Evolutionary conservation across 768 basidiomycete species (phyloP), one percentile per base, ranked within the genome.

Genomic region (Agaricus subrufescens): DNA sequence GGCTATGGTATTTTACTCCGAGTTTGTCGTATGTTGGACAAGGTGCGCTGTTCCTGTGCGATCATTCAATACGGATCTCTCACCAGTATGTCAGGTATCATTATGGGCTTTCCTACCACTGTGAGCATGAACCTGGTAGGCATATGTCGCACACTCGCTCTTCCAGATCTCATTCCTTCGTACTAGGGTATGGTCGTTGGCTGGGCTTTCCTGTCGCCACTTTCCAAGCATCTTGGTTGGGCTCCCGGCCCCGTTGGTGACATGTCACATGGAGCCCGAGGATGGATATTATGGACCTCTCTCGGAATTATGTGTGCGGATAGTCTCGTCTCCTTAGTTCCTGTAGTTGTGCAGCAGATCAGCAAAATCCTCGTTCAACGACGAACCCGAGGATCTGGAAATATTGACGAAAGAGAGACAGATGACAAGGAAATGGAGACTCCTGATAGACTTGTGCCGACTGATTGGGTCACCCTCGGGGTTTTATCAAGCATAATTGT

Each of bases 61-160:
- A 52, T 43, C 44, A 44, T 47, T 52, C 25, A 39, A 52, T 54
- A 25, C 38, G 52, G 14, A n/a, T 26, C 34, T 23, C 50, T 50
- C 4, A 53, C 40, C 37, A 3, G 38, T 52, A 34, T 53, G 1
- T 8, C 51, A 87, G 91, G 94, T 4, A 94, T 98, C 58, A 98
- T 98, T 63, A 98, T 98, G 96, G 96, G 95, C 3, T 92, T 95
- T 64, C 89, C 94, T 0, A 96, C 93, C 0, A 95, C 95, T 0
- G 63, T 95, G 37, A 91, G 89, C 66, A 98, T 98, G 95, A 95
- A 87, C 61, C 69, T 94, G 56, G 91, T 91, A 63, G 65, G 78
- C 68, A 15, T 26, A 58, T 46, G 31, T 19, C 29, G 12, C 9
- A n/a, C 10, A 25, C 39, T 1, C 47, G 25, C 58, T 38, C 9